Conservation (phyloP, 768 basidiomycete species). For the Kwoniella sp. region DNA sequence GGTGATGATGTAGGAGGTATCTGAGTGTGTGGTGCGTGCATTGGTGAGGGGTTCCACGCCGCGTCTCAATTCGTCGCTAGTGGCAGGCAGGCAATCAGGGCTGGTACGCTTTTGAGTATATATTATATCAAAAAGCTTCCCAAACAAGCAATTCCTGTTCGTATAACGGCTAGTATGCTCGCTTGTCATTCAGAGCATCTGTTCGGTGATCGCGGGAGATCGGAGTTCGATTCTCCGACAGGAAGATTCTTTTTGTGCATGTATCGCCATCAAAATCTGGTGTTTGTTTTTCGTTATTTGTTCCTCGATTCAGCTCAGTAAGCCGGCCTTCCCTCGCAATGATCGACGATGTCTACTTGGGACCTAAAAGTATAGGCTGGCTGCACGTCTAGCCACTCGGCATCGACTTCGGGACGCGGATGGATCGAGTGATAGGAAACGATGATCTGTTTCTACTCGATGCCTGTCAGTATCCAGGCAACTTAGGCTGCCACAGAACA, state of each 20-base stretch:
- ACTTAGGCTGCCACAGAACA: too few species aligned
- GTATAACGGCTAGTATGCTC: slow-evolving; percentile 47
- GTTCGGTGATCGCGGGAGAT: slow-evolving; percentile 22
- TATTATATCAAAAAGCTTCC: neutral
- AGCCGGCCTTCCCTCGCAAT: too few species aligned
- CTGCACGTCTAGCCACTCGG: too few species aligned
- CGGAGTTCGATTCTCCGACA: slow-evolving; percentile 37
- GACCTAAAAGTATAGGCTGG: too few species aligned
- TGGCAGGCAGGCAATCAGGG: neutral
- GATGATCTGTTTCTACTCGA: too few species aligned
- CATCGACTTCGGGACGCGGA: too few species aligned
- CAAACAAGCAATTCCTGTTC: slow-evolving; percentile 28
- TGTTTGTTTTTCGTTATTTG: neutral
- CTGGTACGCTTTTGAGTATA: neutral
- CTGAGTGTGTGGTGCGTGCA: neutral
- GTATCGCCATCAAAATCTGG: neutral
- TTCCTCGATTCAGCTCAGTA: too few species aligned
- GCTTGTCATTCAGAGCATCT: slow-evolving; percentile 31
- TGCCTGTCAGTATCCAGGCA: too few species aligned
- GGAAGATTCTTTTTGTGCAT: slow-evolving; percentile 28
- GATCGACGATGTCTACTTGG: too few species aligned
- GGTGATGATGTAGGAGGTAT: neutral
- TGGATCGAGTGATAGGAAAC: too few species aligned
- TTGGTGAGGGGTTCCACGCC: slow-evolving; percentile 25
- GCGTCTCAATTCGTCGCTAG: slow-evolving; percentile 8